phyloP scores from a whole-genome alignment of 805 yeast genomes.

The Kluyveromyces lactis region DNA sequence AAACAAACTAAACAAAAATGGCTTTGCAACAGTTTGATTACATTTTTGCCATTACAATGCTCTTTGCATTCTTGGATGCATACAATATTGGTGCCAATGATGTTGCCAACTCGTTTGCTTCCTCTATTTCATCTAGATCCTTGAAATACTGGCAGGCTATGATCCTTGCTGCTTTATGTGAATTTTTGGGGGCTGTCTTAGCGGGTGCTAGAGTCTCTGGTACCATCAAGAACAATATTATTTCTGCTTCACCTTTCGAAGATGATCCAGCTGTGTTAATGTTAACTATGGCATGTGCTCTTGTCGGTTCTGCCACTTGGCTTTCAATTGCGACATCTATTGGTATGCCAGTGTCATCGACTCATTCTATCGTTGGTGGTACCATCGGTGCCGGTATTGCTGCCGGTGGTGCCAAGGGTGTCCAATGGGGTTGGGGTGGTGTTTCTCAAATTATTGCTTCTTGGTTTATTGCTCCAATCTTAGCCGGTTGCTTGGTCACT shows the following conservation, averaged over 20 bases:
- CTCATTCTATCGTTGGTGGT: constrained; percentile 73
- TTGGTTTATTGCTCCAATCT: constrained; percentile 70
- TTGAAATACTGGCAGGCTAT: constrained; percentile 69
- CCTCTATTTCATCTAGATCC: constrained; percentile 64
- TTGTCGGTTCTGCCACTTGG: constrained; percentile 68
- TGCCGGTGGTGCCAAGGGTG: constrained; percentile 51
- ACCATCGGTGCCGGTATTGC: constrained; percentile 71
- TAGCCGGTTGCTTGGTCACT: constrained; percentile 59
- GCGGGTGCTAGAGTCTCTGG: constrained; percentile 70
- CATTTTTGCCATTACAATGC: constrained; percentile 57
- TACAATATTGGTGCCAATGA: constrained; percentile 78
- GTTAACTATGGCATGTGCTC: constrained; percentile 69
- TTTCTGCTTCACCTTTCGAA: constrained; percentile 41
- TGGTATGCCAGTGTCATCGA: constrained; percentile 76
- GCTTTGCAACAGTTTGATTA: constrained; percentile 54
- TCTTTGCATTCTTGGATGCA: constrained; percentile 71
- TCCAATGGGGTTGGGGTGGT: constrained; percentile 72
- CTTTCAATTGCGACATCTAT: constrained; percentile 54
- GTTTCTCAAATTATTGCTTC: constrained; percentile 67
- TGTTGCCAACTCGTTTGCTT: constrained; percentile 74
- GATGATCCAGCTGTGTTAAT: constrained; percentile 61
- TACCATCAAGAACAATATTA: constrained; percentile 59
- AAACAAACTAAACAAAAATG: constrained; percentile 17
- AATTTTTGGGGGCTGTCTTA: constrained; percentile 65
- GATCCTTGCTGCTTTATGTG: constrained; percentile 62